These are phyloP conservation scores for Apophysomyces variabilis DNA, from an alignment of 371 early-diverging fungal genomes.

Conservation along the genomic window DNA sequence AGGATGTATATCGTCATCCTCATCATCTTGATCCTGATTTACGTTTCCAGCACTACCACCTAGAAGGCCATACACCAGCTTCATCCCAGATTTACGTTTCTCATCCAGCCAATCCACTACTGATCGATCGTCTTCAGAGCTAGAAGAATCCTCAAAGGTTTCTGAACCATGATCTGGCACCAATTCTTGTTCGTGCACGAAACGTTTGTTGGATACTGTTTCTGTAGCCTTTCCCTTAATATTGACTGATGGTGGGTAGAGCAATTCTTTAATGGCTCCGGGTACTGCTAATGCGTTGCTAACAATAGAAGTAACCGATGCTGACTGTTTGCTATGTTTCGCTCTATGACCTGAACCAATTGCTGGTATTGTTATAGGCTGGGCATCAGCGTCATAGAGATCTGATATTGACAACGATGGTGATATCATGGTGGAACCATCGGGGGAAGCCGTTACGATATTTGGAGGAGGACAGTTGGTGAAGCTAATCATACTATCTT, in stretches of 20 bases:
- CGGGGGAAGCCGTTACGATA: background rate
- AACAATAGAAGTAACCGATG: constrained; percentile 28
- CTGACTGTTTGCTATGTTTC: constrained; percentile 13
- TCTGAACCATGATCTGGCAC: constrained; percentile 16
- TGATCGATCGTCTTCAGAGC: constrained; percentile 45
- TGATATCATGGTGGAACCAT: constrained; percentile 22
- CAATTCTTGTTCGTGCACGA: background rate
- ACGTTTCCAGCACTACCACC: constrained; percentile 34
- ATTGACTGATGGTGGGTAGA: constrained; percentile 27
- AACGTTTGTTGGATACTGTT: constrained; percentile 3
- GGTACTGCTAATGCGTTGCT: constrained; percentile 43
- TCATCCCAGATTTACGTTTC: constrained; percentile 49
- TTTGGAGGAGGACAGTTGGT: constrained; percentile 1
- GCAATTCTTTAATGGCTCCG: constrained; percentile 34
- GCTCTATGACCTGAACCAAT: constrained; percentile 1
- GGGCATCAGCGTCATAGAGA: constrained; percentile 36
- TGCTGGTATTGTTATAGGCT: constrained; percentile 34
- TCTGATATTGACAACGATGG: constrained; percentile 47
- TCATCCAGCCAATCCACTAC: constrained; percentile 44
- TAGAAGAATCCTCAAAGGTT: constrained; percentile 30
- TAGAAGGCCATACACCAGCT: constrained; percentile 46
- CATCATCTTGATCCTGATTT: constrained; percentile 27
- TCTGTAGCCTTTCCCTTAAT: constrained; percentile 14
- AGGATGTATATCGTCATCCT: constrained; percentile 33
- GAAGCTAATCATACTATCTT: background rate